Evolutionary conservation across 345 rosid species (phyloP), one percentile per base, ranked within the genome.

Genomic region (Moringa oleifera): DNA sequence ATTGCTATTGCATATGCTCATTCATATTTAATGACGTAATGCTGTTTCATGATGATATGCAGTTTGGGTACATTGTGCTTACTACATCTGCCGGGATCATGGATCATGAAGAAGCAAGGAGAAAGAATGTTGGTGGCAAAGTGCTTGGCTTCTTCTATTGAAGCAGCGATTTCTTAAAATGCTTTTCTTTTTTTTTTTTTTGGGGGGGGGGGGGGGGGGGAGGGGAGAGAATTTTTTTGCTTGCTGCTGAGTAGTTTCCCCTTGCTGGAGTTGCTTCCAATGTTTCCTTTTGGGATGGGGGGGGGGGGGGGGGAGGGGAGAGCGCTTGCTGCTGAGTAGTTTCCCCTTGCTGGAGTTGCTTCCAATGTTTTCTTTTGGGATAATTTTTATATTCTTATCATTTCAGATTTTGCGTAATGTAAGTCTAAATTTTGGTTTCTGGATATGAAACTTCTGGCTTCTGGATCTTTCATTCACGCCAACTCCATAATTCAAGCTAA

Each of bases 61-160:
- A 88, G 95, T 88, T 88, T 63, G 95, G 95, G 20, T 88, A 78
- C 56, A 88, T 88, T 53, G 91, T 88, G 68, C 69, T 88, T 73
- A 88, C 95, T 2, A 88, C 95, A 51, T 88, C 95, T 20, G 91
- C 91, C 10, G 95, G 95, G 36, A 85, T 88, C 75, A 88, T 88
- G 95, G 95, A 88, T 75, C 95, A 88, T 18, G 95, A 88, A 71
- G 95, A 88, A 77, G 91, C 95, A 0, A 85, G 95, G 63, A 85
- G 95, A 69, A 87, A 87, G 87, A 87, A 87, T 52, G 95, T 83
- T 1, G 95, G 95, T 58, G 95, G 95, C 54, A 87, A 87, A 61
- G 87, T 87, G 45, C 89, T 85, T 41, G 95, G 95, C 19, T 87
- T 87, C 81, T 83, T 87, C 63, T 87, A 87, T 73, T 85, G 75